These are phyloP conservation scores for Thermomucor indicae-seudaticae DNA, from an alignment of 371 early-diverging fungal species.

Conservation along the genomic window DNA sequence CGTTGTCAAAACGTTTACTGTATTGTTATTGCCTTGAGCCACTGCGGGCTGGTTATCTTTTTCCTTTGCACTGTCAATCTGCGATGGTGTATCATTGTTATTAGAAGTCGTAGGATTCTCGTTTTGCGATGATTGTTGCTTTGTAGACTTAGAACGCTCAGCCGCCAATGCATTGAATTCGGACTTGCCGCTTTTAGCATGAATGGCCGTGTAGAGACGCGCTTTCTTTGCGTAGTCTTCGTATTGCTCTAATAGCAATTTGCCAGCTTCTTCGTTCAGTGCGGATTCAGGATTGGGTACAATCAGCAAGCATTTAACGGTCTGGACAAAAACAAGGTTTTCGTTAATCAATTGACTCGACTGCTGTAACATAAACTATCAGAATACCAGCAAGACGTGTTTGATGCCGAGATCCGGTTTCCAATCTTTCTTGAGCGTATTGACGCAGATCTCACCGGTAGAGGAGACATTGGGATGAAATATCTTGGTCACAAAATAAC, in stretches of 20 bases:
- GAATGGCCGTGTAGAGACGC: slow-evolving; percentile 69
- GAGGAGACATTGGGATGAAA: slow-evolving; percentile 92
- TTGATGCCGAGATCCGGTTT: slow-evolving; percentile 73
- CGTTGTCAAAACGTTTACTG: slow-evolving; percentile 11
- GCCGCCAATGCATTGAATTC: slow-evolving; percentile 19
- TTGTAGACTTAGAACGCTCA: background rate
- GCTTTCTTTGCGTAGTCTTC: slow-evolving; percentile 79
- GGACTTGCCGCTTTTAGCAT: slow-evolving; percentile 52
- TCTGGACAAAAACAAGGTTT: slow-evolving; percentile 37
- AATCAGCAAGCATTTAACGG: slow-evolving; percentile 87
- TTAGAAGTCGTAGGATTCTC: background rate
- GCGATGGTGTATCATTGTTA: background rate
- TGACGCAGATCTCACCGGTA: slow-evolving; percentile 89
- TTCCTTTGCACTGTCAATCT: background rate
- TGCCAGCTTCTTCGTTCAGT: slow-evolving; percentile 90
- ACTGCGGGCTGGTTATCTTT: background rate
- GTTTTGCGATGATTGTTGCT: slow-evolving; percentile 3
- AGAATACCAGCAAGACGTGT: slow-evolving; percentile 72
- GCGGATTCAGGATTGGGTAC: slow-evolving; percentile 94
- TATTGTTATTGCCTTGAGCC: background rate
- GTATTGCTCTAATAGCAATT: slow-evolving; percentile 80
- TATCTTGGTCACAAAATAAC: slow-evolving; percentile 82
- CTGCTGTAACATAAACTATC: background rate
- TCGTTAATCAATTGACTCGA: background rate
- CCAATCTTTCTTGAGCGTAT: slow-evolving; percentile 93